Percentiles rank a stretch among this genome's conserved stretches.
Evolutionary conservation across 768 basidiomycete genomes (phyloP).

Genomic region (Cyclocybe cylindracea): DNA sequence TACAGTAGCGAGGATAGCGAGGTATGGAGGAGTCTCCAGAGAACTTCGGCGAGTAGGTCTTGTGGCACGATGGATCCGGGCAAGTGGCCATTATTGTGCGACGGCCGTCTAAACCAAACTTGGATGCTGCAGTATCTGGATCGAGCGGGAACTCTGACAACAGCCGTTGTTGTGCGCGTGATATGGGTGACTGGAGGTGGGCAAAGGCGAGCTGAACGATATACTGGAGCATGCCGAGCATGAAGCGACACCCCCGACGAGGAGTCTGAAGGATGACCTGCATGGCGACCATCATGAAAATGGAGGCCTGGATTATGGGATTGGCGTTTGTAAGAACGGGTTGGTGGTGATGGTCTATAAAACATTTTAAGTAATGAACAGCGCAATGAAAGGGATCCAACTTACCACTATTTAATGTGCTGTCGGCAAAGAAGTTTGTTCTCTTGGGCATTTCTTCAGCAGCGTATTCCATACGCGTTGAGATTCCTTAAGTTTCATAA

Average conservation of each 20-base stretch:
- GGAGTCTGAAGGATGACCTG: conserved; percentile 6
- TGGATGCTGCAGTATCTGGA: not conserved
- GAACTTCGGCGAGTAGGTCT: conserved; percentile 13
- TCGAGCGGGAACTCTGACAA: not conserved
- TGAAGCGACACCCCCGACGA: conserved; percentile 7
- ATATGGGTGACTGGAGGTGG: too few species aligned
- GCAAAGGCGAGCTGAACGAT: conserved; percentile 5
- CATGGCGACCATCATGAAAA: conserved; percentile 10
- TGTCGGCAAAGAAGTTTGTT: too few species aligned
- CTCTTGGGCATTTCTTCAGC: too few species aligned
- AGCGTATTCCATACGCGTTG: too few species aligned
- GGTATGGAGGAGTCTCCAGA: conserved; percentile 3
- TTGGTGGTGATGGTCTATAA: conserved; percentile 9
- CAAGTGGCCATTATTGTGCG: conserved; percentile 14
- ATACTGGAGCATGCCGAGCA: conserved; percentile 11
- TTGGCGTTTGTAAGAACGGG: conserved; percentile 5
- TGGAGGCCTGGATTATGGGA: conserved; percentile 6
- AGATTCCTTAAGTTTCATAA: too few species aligned
- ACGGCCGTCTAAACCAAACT: conserved; percentile 5
- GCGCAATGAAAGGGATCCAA: too few species aligned
- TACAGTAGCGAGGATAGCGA: conserved; percentile 12
- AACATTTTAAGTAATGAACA: not conserved
- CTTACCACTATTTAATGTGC: too few species aligned
- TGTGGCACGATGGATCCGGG: conserved; percentile 14
- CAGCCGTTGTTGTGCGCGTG: too few species aligned